Conservation (phyloP, 306 rosid genomes). For the Cucumis sativus region DNA sequence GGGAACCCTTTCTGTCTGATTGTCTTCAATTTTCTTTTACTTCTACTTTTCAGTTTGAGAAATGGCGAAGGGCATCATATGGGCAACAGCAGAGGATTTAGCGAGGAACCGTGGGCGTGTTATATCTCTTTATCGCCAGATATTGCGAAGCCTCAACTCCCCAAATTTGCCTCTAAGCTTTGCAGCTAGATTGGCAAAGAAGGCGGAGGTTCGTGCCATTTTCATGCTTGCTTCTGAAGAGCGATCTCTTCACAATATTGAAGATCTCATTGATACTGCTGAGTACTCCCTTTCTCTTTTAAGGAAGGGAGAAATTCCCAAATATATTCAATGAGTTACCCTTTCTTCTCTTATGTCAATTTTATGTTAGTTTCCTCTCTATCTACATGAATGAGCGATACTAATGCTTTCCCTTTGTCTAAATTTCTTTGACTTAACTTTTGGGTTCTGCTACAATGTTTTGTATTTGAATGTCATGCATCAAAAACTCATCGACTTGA, state of each 20-base stretch:
- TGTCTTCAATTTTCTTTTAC: not conserved
- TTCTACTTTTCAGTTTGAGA: not conserved
- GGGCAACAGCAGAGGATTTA: conserved; percentile 86
- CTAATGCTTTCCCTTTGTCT: not conserved
- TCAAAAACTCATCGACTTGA: not conserved
- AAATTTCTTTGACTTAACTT: not conserved
- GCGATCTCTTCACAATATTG: conserved; percentile 58
- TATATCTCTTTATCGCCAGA: conserved; percentile 56
- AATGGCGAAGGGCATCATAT: conserved; percentile 55
- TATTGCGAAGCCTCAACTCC: conserved; percentile 62
- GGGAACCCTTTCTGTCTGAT: not conserved
- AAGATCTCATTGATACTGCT: conserved; percentile 65
- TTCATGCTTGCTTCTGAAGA: conserved; percentile 77
- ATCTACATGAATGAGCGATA: not conserved
- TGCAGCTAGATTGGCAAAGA: conserved; percentile 60
- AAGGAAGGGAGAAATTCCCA: conserved; percentile 44
- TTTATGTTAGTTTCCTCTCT: not conserved
- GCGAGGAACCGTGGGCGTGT: conserved; percentile 43
- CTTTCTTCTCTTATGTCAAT: not conserved
- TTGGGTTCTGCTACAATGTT: not conserved
- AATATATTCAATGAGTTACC: conserved; percentile 29
- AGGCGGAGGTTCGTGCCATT: conserved; percentile 46
- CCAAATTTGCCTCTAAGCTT: conserved; percentile 46
- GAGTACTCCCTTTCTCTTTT: conserved; percentile 68
- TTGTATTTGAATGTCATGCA: not conserved